phyloP scores from a whole-genome alignment of 495 filamentous ascomycete species.

The Podospora tetraspora region DNA sequence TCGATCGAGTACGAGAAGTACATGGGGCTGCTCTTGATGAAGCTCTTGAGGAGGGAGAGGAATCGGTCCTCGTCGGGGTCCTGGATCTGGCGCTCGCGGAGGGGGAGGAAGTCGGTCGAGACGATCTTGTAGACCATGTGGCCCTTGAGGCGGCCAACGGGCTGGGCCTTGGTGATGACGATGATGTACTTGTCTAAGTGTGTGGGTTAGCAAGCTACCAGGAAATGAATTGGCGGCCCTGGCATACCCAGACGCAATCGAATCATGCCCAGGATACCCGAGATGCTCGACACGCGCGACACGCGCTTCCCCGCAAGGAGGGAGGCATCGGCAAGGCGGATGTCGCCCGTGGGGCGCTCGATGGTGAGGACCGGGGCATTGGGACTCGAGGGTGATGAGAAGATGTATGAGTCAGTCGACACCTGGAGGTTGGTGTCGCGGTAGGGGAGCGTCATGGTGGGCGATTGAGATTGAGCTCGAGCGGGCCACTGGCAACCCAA shows the following conservation, averaged over 20 bases:
- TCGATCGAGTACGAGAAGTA: conserved; percentile 98
- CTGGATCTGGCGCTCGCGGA: conserved; percentile 84
- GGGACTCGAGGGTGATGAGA: conserved; percentile 90
- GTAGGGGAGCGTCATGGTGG: conserved; percentile 65
- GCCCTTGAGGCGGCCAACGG: conserved; percentile 83
- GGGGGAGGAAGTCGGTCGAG: conserved; percentile 86
- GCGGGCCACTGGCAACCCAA: not conserved
- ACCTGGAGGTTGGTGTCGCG: conserved; percentile 94
- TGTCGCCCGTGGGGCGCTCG: conserved; percentile 87
- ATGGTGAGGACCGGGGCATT: conserved; percentile 80
- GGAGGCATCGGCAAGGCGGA: conserved; percentile 74
- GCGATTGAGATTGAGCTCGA: conserved; percentile 4
- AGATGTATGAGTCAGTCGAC: conserved; percentile 87
- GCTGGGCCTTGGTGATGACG: conserved; percentile 88
- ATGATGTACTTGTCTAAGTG: conserved; percentile 88
- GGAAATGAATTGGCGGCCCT: not conserved
- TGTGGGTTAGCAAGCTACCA: conserved; percentile 14
- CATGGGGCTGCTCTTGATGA: conserved; percentile 80
- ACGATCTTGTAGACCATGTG: conserved; percentile 91
- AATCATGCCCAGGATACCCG: conserved; percentile 89
- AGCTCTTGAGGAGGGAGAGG: conserved; percentile 66
- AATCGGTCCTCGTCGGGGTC: conserved; percentile 93
- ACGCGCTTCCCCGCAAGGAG: conserved; percentile 72
- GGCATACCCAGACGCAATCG: conserved; percentile 76
- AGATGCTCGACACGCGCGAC: conserved; percentile 68